phyloP scores from a whole-genome alignment of 106 monocot species.

The Cymbidium sinense region DNA sequence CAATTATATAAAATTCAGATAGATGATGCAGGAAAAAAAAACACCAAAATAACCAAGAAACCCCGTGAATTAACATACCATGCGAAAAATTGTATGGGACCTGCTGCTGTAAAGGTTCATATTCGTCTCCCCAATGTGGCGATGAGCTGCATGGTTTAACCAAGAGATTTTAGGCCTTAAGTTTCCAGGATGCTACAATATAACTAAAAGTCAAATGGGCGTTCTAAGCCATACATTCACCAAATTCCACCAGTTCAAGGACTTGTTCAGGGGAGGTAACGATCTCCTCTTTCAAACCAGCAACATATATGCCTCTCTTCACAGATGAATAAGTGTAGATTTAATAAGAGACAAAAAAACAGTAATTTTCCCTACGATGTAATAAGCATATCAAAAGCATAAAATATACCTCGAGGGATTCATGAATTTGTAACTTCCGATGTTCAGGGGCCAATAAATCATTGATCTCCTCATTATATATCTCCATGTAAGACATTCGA shows the following conservation, averaged over 20 bases:
- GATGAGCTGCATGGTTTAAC: slow-evolving; percentile 57
- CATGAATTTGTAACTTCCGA: slow-evolving; percentile 87
- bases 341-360: neutral
- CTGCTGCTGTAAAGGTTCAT: slow-evolving; percentile 98
- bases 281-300: slow-evolving; percentile 94
- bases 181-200: neutral
- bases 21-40: neutral
- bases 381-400: neutral
- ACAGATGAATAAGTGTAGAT: slow-evolving; percentile 3
- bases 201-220: slow-evolving; percentile 1
- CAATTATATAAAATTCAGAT: neutral
- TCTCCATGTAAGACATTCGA: slow-evolving; percentile 98
- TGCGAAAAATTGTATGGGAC: slow-evolving; percentile 96
- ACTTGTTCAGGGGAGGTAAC: slow-evolving; percentile 83
- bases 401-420: slow-evolving; percentile 72
- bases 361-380: neutral
- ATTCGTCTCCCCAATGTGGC: slow-evolving; percentile 95
- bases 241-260: slow-evolving; percentile 76
- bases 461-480: slow-evolving; percentile 98
- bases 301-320: slow-evolving; percentile 97
- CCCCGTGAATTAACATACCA: slow-evolving; percentile 34
- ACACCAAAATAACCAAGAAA: neutral
- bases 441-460: slow-evolving; percentile 96
- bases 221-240: slow-evolving; percentile 64
- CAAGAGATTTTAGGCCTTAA: neutral